phyloP scores from a whole-genome alignment of 2,329 filamentous ascomycete species.

The Didymellaceae sp. region DNA sequence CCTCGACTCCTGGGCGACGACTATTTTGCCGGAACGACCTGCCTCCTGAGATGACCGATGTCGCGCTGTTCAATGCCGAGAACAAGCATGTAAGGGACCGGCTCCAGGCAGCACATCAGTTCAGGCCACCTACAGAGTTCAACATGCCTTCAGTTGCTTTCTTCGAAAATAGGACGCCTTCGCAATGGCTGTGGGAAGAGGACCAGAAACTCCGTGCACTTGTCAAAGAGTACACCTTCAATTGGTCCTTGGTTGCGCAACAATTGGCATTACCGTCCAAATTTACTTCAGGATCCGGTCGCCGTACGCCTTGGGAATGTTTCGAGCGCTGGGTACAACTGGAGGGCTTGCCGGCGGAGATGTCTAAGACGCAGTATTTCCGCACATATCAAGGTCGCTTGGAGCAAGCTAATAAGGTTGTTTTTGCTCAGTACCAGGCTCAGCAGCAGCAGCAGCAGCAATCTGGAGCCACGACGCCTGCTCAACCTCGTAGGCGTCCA shows the following conservation, averaged over 20 bases:
- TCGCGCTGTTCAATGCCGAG: conserved; percentile 87
- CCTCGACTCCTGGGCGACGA: conserved; percentile 48
- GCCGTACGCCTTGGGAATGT: conserved; percentile 96
- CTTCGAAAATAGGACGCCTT: conserved; percentile 84
- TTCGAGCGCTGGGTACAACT: conserved; percentile 96
- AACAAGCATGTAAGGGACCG: conserved; percentile 90
- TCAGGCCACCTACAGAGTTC: conserved; percentile 89
- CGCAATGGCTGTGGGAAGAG: conserved; percentile 89
- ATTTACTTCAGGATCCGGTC: conserved; percentile 84
- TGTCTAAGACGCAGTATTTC: conserved; percentile 96
- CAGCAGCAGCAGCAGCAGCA: conserved; percentile 61
- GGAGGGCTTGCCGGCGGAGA: conserved; percentile 88
- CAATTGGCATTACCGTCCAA: conserved; percentile 76
- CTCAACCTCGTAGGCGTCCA: conserved; percentile 64
- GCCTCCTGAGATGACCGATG: conserved; percentile 73
- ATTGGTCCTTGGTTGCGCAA: conserved; percentile 93
- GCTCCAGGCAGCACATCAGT: conserved; percentile 88
- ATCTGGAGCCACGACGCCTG: conserved; percentile 56
- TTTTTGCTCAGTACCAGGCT: conserved; percentile 63
- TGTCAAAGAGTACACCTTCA: conserved; percentile 93
- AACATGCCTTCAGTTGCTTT: conserved; percentile 89
- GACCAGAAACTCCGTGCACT: conserved; percentile 86
- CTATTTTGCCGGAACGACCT: conserved; percentile 57
- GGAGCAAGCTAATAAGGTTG: conserved; percentile 66
- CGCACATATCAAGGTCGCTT: conserved; percentile 71